Evolutionary conservation across 129 eudicot species (phyloP).

Genomic region (Flaveria brownii): DNA sequence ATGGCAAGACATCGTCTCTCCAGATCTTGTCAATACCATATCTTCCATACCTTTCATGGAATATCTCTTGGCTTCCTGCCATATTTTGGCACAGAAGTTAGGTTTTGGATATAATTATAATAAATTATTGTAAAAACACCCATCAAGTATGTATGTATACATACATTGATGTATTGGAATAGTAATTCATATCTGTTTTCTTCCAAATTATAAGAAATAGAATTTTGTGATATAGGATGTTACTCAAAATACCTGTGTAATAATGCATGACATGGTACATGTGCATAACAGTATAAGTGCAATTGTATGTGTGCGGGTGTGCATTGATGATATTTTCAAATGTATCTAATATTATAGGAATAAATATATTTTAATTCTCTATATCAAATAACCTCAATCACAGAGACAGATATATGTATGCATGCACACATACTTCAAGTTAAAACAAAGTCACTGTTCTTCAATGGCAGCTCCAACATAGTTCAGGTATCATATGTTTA

Average conservation of each 20-base stretch:
- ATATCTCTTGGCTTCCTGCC: constrained; percentile 75
- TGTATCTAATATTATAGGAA: not conserved
- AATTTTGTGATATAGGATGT: not conserved
- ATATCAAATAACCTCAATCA: not conserved
- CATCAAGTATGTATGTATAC: too few species aligned
- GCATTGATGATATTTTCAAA: not conserved
- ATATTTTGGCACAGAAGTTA: not conserved
- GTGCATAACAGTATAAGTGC: not conserved
- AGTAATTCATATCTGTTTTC: not conserved
- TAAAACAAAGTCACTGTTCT: constrained; percentile 3
- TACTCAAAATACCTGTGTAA: constrained; percentile 6
- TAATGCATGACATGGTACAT: constrained; percentile 6
- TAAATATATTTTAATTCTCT: not conserved
- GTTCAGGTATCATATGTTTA: not conserved
- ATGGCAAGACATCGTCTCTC: constrained; percentile 87
- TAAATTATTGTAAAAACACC: not conserved
- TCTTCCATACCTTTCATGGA: constrained; percentile 69
- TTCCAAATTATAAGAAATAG: not conserved
- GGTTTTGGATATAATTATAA: not conserved
- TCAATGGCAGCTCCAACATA: constrained; percentile 3
- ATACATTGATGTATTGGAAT: not conserved
- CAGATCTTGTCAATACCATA: constrained; percentile 74
- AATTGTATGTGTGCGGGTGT: not conserved
- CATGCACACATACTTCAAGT: not conserved
- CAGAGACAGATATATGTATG: constrained; percentile 8